Conservation (phyloP, 2,329 filamentous ascomycete genomes). For the Phialemoniopsis sp. region DNA sequence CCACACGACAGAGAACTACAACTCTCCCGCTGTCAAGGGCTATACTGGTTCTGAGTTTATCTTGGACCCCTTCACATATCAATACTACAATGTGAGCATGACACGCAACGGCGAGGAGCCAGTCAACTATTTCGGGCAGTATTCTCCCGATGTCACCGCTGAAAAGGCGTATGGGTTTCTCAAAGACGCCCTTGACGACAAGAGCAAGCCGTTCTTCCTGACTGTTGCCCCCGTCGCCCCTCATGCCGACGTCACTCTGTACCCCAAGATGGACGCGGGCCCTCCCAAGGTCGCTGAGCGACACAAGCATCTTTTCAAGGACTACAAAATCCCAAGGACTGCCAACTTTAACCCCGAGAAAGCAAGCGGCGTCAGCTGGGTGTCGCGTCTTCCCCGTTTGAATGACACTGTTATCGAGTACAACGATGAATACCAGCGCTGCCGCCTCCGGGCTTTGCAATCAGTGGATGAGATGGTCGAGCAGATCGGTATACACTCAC, state of each 20-base stretch:
- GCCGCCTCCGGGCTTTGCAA: slow-evolving; percentile 44
- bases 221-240: slow-evolving; percentile 62
- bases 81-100: slow-evolving; percentile 57
- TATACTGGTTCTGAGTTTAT: slow-evolving; percentile 54
- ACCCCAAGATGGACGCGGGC: slow-evolving; percentile 35
- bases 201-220: slow-evolving; percentile 64
- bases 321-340: slow-evolving; percentile 55
- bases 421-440: slow-evolving; percentile 41
- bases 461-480: slow-evolving; percentile 50
- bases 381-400: slow-evolving; percentile 32
- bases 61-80: slow-evolving; percentile 58
- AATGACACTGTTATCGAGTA: slow-evolving; percentile 28
- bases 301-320: slow-evolving; percentile 57
- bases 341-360: slow-evolving; percentile 61
- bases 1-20: slow-evolving; percentile 56
- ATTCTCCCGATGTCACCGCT: slow-evolving; percentile 52
- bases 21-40: slow-evolving; percentile 49
- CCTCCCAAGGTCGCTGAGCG: slow-evolving; percentile 48
- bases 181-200: slow-evolving; percentile 48
- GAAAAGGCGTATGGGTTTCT: slow-evolving; percentile 55
- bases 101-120: slow-evolving; percentile 49
- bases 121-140: slow-evolving; percentile 43
- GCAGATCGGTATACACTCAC: slow-evolving; percentile 31
- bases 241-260: slow-evolving; percentile 47
- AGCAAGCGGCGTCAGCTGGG: slow-evolving; percentile 38